These are phyloP conservation scores for Coniochaeta sp. DNA, from an alignment of 2,329 filamentous ascomycete species.

Conservation along the genomic window DNA sequence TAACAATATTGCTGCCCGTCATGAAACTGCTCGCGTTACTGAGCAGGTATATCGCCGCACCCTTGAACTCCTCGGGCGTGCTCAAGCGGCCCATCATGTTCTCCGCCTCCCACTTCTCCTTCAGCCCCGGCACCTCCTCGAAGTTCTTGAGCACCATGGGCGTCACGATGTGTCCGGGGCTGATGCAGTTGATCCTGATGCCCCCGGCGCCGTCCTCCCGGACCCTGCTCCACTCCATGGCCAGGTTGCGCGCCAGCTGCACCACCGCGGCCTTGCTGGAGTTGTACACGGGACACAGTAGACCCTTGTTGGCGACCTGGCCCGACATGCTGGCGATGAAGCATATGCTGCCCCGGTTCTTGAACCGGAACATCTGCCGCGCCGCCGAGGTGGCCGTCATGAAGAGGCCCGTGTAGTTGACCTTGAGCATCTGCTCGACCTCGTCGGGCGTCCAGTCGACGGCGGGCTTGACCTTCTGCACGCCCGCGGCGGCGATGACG, in stretches of 20 bases:
- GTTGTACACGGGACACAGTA: conserved; percentile 61
- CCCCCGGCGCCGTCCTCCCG: conserved; percentile 34
- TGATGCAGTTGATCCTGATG: conserved; percentile 63
- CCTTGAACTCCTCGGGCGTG: conserved; percentile 50
- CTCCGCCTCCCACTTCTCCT: conserved; percentile 57
- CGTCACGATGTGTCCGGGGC: conserved; percentile 60
- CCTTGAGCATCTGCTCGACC: conserved; percentile 56
- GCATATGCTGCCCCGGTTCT: conserved; percentile 45
- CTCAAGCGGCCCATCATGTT: conserved; percentile 64
- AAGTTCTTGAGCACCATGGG: conserved; percentile 69
- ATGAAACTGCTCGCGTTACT: conserved; percentile 57
- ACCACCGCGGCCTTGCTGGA: conserved; percentile 58
- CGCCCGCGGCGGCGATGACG: conserved; percentile 60
- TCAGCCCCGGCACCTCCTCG: conserved; percentile 54
- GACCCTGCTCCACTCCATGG: conserved; percentile 52
- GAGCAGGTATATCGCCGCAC: conserved; percentile 52
- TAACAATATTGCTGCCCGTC: conserved; percentile 47
- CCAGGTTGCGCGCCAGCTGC: conserved; percentile 54
- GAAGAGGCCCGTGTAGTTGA: conserved; percentile 63
- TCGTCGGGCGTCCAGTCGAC: conserved; percentile 54
- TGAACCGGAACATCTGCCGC: conserved; percentile 48
- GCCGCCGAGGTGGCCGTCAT: conserved; percentile 66
- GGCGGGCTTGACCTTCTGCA: conserved; percentile 61
- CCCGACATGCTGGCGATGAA: conserved; percentile 51
- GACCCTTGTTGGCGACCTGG: conserved; percentile 46